Evolutionary conservation across 345 rosid genomes (phyloP).

Genomic region (Orychophragmus violaceus): DNA sequence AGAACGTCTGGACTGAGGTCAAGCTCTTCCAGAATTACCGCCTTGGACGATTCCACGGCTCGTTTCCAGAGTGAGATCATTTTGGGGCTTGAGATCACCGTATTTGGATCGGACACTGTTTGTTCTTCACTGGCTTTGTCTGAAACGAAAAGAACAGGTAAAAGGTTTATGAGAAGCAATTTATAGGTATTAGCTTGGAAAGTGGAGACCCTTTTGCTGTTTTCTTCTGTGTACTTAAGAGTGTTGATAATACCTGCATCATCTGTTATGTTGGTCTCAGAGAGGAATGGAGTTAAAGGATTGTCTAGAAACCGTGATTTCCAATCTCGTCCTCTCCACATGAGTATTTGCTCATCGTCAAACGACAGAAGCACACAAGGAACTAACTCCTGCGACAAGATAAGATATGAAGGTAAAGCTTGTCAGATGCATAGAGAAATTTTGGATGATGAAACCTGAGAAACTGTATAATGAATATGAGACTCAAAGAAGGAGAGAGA

Average conservation of each 20-base stretch:
- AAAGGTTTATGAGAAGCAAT: not conserved
- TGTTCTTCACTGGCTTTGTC: constrained; percentile 9
- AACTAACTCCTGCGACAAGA: constrained; percentile 58
- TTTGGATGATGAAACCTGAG: not conserved
- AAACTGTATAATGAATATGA: not conserved
- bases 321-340: constrained; percentile 92
- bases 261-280: constrained; percentile 22
- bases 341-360: constrained; percentile 81
- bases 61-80: constrained; percentile 71
- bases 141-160: not conserved
- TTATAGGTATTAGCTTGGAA: not conserved
- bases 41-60: constrained; percentile 64
- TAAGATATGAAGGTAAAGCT: not conserved
- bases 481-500: not conserved
- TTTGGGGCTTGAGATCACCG: constrained; percentile 60
- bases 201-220: not conserved
- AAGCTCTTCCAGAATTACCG: constrained; percentile 50
- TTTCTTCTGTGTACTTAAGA: not conserved
- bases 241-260: constrained; percentile 32
- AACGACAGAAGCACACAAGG: constrained; percentile 88
- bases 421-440: not conserved
- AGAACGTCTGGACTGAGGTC: constrained; percentile 61
- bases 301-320: constrained; percentile 50
- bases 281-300: constrained; percentile 33
- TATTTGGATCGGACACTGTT: constrained; percentile 16